Evolutionary conservation across 768 basidiomycete species (phyloP).

Genomic region (Strobilomyces echinocephalus): DNA sequence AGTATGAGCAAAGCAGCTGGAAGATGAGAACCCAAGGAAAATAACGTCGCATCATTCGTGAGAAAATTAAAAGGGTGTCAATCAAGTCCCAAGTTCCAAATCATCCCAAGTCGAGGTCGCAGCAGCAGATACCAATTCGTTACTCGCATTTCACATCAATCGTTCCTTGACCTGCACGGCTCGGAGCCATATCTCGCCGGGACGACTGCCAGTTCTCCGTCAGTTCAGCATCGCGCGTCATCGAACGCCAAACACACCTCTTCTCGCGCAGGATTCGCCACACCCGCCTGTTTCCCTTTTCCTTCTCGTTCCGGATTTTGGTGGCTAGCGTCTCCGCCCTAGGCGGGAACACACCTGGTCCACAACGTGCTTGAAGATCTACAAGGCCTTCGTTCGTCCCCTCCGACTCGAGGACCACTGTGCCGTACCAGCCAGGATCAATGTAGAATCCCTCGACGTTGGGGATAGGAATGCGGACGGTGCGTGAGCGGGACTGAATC

Average conservation of each 20-base stretch:
- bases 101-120: neutral
- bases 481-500: conserved; percentile 25
- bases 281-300: conserved; percentile 46
- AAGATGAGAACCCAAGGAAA: neutral
- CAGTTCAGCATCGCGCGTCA: neutral
- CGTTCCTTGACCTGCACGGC: conserved; percentile 65
- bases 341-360: conserved; percentile 61
- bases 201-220: conserved; percentile 13
- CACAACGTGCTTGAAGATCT: conserved; percentile 72
- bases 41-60: conserved; percentile 7
- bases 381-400: conserved; percentile 81
- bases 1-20: conserved; percentile 6
- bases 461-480: conserved; percentile 45
- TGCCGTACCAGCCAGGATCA: conserved; percentile 81
- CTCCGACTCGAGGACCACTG: conserved; percentile 78
- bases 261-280: conserved; percentile 74
- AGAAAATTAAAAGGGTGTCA: neutral
- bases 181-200: conserved; percentile 31
- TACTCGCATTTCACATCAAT: conserved; percentile 36
- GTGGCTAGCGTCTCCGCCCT: conserved; percentile 38
- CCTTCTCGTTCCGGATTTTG: conserved; percentile 35
- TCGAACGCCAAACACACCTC: conserved; percentile 44
- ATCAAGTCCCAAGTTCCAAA: conserved; percentile 2
- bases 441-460: conserved; percentile 52
- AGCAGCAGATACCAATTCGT: neutral